Evolutionary conservation across 2,329 filamentous ascomycete species (phyloP), one percentile per base, ranked within the genome.

Genomic region (Thielaviopsis punctulata): DNA sequence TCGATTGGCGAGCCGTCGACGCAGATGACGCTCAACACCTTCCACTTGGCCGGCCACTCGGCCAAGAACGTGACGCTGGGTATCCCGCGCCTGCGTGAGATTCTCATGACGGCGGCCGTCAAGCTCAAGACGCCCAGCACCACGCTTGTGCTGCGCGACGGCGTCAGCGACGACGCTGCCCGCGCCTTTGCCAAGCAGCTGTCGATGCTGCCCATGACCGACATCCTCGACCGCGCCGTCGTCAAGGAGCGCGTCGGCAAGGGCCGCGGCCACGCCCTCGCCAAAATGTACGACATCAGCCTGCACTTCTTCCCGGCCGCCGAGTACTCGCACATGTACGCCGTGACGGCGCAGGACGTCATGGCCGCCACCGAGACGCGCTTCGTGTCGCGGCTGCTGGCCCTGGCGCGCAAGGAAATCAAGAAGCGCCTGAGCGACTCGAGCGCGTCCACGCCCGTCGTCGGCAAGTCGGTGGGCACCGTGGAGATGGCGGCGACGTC

Each of bases 21-120:
- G 10, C 92, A 98, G 66, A 98, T 98, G 93, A 98, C 93, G 7
- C 72, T 98, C 52, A 98, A 98, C 69, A 98, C 93, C 24, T 98
- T 98, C 78, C 92, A 98, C 76, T 86, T 98, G 77, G 92, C 92
- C 66, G 92, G 92, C 62, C 90, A 96, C 72, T 89, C 92, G 19
- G 84, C 92, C 25, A 96, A 95, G 74, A 98, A 98, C 76, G 93
- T 98, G 63, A 98, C 92, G 0, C 77, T 95, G 19, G 92, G 92
- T 86, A 96, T 98, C 63, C 92, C 92, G 55, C 87, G 92, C 69
- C 76, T 98, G 19, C 78, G 92, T 69, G 92, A 98, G 75, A 95
- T 98, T 60, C 77, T 98, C 58, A 98, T 98, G 92, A 96, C 92
- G 48, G 92, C 92, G 23, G 92, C 86, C 63, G 77, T 81, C 49